Percentiles rank a stretch among this genome's conserved stretches.
Conservation (phyloP, 805 yeast genomes). For the Kodamaea nitidulidarum region DNA sequence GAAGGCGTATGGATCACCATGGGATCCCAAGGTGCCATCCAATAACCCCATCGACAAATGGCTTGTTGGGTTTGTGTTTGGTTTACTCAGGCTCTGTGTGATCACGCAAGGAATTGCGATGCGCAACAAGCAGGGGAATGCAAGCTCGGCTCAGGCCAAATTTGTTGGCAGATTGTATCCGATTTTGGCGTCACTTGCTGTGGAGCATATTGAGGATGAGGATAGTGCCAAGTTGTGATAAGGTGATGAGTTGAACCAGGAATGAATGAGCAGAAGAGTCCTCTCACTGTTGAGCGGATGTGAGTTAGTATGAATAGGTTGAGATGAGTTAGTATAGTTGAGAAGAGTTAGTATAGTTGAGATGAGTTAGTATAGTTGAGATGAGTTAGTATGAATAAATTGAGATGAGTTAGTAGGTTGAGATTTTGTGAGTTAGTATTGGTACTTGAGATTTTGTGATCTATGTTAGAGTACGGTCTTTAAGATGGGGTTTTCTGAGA, state of each 20-base stretch:
- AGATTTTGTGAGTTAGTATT: no score
- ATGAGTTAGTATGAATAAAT: no score
- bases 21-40: constrained; percentile 32
- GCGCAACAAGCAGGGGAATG: constrained; percentile 48
- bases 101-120: constrained; percentile 62
- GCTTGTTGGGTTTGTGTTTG: constrained; percentile 54
- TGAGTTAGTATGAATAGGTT: neutral
- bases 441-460: no score
- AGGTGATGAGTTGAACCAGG: neutral
- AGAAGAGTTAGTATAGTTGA: neutral
- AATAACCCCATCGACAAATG: constrained; percentile 46
- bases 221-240: constrained; percentile 7
- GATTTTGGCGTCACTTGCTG: constrained; percentile 28
- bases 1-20: constrained; percentile 18
- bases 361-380: neutral
- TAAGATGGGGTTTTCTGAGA: no score
- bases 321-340: neutral
- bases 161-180: constrained; percentile 34
- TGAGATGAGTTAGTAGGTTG: no score
- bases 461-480: no score
- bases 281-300: neutral
- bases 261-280: neutral
- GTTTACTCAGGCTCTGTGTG: constrained; percentile 50
- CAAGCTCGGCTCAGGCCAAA: constrained; percentile 50
- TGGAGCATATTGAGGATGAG: constrained; percentile 13